Evolutionary conservation across 1,139 yeast species (phyloP), one percentile per base, ranked within the genome.

Genomic region (Geotrichum australiense): DNA sequence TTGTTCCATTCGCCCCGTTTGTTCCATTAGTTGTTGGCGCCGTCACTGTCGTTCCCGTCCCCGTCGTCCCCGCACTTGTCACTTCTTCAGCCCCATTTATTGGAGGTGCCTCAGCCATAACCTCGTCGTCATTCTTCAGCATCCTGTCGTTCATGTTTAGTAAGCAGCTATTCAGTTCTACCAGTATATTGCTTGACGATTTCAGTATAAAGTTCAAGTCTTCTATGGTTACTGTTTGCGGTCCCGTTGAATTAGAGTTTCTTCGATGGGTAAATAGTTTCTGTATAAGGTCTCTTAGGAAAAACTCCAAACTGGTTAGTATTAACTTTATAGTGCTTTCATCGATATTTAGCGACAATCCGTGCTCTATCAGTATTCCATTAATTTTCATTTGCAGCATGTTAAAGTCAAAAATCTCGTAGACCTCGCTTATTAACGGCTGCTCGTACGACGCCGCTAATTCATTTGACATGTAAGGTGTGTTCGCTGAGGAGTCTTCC

Each of bases 321-420:
- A 89, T 61, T n/a, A 91, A 68, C 47, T 87, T 95, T 23, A 85
- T 74, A 2, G 83, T 85, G 14, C 77, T 80, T 11, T 78, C 70
- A 42, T 78, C 81, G 15, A 89, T 68, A 7, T 81, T 79, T 0
- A 95, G 95, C 0, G 91, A 72, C n/a, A 91, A 65, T 0, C 98
- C 98, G 57, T 87, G 78, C 55, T 91, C 98, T 55, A 96, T 71
- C 55, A 94, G 83, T 4, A 82, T 79, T 61, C 95, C 94, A 29
- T 80, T 64, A 69, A 91, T 78, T 41, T 91, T 71, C 26, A 79
- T 69, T 40, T 77, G 74, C 39, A 93, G 63, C 37, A 74, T 73
- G 37, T 80, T 91, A 32, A 72, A 68, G 53, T 91, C 97, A 0
- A 97, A 97, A 11, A 91, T 63, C 50, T 91, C 91, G 57, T 71